Evolutionary conservation across 192 early-diverging fungal species (phyloP), one percentile per base, ranked within the genome.

Genomic region (Linnemannia schmuckeri): DNA sequence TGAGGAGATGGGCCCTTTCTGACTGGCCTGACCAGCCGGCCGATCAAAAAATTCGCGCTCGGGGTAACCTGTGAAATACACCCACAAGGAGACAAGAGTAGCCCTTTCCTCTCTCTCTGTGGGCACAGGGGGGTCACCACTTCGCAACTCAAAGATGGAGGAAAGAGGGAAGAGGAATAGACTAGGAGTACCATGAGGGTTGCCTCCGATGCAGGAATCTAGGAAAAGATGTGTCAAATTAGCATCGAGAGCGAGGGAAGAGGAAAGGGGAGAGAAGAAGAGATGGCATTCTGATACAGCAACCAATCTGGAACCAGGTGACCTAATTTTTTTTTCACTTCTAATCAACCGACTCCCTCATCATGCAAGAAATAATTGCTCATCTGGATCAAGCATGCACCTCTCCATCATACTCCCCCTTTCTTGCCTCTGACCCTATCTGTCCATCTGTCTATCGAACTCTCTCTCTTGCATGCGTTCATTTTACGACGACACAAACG

Each of bases 331-430:
- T 55, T 55, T 55, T 55, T 63, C 3, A 1, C 2, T 63, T 33
- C 12, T 15, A 3, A 4, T 30, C 9, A 30, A 35, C 61, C 10
- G 27, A 66, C 9, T 12, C 61, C 4, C 61, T 33, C 27, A 33
- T 33, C 61, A 66, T 66, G 61, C 61, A 66, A 66, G 61, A 27
- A 33, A 13, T 66, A 30, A 66, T 66, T 66, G 61, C 61, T 63
- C 61, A 33, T 10, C 18, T 17, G 49, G 49, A 22, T 17, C 49
- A 52, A 52, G 61, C 61, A 66, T 66, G 61, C 61, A 66, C 61
- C 30, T 30, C 61, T 66, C 61, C 61, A 66, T 66, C 61, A 66
- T 66, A 33, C 61, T 27, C 0, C 10, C 5, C 46, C 15, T 47
- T 47, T 18, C 49, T 22, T 52, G 20, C 49, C 55, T 27, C 55